Evolutionary conservation across 257 asterid species (phyloP).

Genomic region (Scutellaria minor): DNA sequence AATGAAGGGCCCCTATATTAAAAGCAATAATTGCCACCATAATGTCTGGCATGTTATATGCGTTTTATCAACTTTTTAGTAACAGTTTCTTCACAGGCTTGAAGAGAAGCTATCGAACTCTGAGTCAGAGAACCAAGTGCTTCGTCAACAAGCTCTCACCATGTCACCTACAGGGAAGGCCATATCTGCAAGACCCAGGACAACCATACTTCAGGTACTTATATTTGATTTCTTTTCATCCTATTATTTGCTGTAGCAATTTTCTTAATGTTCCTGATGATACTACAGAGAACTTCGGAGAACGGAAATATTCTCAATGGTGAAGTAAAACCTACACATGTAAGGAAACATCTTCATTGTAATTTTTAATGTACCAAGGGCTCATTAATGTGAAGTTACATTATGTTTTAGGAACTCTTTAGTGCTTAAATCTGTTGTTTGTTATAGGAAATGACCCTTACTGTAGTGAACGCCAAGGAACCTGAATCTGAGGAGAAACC

Average conservation of each 20-base stretch:
- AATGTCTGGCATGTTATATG: conserved; percentile 11
- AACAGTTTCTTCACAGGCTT: conserved; percentile 56
- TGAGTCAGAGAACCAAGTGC: conserved; percentile 97
- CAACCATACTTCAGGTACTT: conserved; percentile 73
- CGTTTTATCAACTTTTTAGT: conserved; percentile 14
- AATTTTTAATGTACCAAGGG: conserved; percentile 4
- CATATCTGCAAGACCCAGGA: conserved; percentile 76
- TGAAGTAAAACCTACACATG: conserved; percentile 61
- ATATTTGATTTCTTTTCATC: conserved; percentile 30
- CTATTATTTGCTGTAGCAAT: conserved; percentile 26
- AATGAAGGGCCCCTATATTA: neutral
- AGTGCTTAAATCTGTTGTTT: conserved; percentile 30
- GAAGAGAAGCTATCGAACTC: conserved; percentile 93
- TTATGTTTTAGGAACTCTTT: neutral
- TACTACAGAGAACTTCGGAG: conserved; percentile 77
- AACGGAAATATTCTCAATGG: conserved; percentile 75
- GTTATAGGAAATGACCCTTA: conserved; percentile 62
- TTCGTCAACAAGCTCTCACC: conserved; percentile 95
- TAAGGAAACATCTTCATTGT: conserved; percentile 40
- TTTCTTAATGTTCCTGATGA: conserved; percentile 43
- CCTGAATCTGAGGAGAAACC: conserved; percentile 91
- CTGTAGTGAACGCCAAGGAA: conserved; percentile 67
- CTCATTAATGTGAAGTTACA: conserved; percentile 9
- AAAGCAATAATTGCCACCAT: conserved; percentile 20
- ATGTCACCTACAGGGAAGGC: conserved; percentile 94